phyloP scores from a whole-genome alignment of 768 basidiomycete genomes.

The Hemileccinum rubropunctum region DNA sequence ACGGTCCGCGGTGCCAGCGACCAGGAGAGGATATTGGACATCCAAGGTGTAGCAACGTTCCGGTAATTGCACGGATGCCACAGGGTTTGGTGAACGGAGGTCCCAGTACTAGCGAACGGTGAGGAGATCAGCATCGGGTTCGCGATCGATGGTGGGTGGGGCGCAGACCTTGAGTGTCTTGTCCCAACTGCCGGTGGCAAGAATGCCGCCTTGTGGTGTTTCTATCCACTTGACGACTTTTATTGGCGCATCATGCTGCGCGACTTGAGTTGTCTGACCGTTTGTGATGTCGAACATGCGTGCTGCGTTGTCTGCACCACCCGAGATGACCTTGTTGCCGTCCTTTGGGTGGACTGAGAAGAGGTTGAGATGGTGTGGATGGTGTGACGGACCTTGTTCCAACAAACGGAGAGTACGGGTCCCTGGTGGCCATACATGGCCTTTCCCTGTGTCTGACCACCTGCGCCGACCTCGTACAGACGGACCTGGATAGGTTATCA shows the following conservation, averaged over 20 bases:
- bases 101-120: conserved; percentile 82
- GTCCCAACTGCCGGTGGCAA: conserved; percentile 97
- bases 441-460: conserved; percentile 81
- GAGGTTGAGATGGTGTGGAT: conserved; percentile 1
- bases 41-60: conserved; percentile 91
- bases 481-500: conserved; percentile 58
- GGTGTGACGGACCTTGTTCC: conserved; percentile 69
- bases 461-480: conserved; percentile 83
- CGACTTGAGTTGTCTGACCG: conserved; percentile 78
- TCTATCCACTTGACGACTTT: conserved; percentile 82
- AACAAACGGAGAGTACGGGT: conserved; percentile 83
- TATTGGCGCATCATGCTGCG: conserved; percentile 87
- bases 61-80: conserved; percentile 78
- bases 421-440: conserved; percentile 90
- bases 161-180: conserved; percentile 83
- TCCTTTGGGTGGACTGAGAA: conserved; percentile 47
- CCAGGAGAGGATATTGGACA: conserved; percentile 77
- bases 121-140: background rate
- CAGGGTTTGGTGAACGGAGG: conserved; percentile 68
- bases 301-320: conserved; percentile 94
- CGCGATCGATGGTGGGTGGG: background rate
- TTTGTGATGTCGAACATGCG: conserved; percentile 89
- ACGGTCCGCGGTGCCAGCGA: conserved; percentile 90
- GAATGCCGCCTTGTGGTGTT: conserved; percentile 66
- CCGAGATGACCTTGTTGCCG: conserved; percentile 87